These are phyloP conservation scores for Solanum clarkiae DNA, from an alignment of 257 asterid species.

Conservation along the genomic window DNA sequence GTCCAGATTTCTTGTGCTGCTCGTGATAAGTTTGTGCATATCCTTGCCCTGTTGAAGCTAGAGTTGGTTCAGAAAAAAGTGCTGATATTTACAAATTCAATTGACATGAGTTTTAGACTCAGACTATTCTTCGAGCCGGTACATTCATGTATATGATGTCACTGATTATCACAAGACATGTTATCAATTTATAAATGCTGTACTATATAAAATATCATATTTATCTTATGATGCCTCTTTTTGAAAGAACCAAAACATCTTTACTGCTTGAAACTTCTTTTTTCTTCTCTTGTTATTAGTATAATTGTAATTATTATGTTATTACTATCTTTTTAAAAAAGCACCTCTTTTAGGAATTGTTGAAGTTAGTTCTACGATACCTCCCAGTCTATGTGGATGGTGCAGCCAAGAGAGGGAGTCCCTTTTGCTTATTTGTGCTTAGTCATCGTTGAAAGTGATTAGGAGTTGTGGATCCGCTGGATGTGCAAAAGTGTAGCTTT, in stretches of 20 bases:
- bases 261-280: background rate
- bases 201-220: background rate
- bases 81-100: slow-evolving; percentile 72
- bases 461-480: background rate
- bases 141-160: background rate
- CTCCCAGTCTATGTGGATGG: background rate
- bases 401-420: background rate
- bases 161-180: background rate
- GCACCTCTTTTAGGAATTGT: background rate
- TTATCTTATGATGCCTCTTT: background rate
- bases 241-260: background rate
- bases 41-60: slow-evolving; percentile 72
- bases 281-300: background rate
- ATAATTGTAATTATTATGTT: background rate
- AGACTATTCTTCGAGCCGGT: slow-evolving; percentile 94
- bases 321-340: background rate
- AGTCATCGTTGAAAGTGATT: background rate
- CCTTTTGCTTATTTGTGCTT: background rate
- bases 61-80: slow-evolving; percentile 83
- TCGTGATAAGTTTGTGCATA: slow-evolving; percentile 67
- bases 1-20: slow-evolving; percentile 63
- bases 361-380: background rate
- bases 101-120: slow-evolving; percentile 78
- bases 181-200: background rate
- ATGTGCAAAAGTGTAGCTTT: background rate